These are phyloP conservation scores for Diaporthe nobilis DNA, from an alignment of 2,329 filamentous ascomycete species.

Conservation along the genomic window DNA sequence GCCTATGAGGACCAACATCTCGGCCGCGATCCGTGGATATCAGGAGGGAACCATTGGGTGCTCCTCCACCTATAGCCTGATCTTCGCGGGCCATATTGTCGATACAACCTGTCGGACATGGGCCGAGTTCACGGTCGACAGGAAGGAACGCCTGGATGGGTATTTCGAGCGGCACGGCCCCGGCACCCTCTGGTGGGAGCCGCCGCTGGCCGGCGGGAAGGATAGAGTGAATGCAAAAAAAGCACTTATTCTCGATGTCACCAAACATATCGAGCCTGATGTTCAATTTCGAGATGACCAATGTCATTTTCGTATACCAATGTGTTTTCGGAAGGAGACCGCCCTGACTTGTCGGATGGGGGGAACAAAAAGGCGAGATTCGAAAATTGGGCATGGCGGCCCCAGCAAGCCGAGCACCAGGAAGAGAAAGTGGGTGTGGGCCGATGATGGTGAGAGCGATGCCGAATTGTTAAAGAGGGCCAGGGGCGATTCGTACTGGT, in stretches of 20 bases:
- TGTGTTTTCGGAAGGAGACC: conserved; percentile 49
- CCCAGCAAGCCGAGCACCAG: neutral
- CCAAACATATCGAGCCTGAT: conserved; percentile 28
- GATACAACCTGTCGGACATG: conserved; percentile 55
- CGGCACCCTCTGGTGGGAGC: conserved; percentile 63
- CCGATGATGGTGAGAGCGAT: conserved; percentile 16
- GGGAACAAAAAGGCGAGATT: neutral
- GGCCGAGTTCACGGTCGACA: conserved; percentile 55
- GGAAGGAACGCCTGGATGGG: conserved; percentile 55
- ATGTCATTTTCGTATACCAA: conserved; percentile 49
- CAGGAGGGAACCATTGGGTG: conserved; percentile 56
- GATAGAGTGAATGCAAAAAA: conserved; percentile 49
- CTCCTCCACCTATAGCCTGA: conserved; percentile 56
- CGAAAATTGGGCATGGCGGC: neutral
- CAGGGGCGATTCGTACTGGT: neutral
- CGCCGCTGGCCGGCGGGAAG: conserved; percentile 50
- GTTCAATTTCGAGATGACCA: conserved; percentile 47
- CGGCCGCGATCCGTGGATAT: conserved; percentile 58
- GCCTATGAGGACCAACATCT: conserved; percentile 58
- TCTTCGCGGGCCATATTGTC: conserved; percentile 59
- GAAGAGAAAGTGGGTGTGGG: conserved; percentile 19
- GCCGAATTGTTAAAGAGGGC: neutral
- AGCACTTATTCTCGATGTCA: conserved; percentile 47
- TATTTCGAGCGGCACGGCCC: conserved; percentile 54
- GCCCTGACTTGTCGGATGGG: conserved; percentile 28